Base-by-base conservation (phyloP, 2,329 filamentous ascomycete genomes). In the Pseudogymnoascus sp. region DNA sequence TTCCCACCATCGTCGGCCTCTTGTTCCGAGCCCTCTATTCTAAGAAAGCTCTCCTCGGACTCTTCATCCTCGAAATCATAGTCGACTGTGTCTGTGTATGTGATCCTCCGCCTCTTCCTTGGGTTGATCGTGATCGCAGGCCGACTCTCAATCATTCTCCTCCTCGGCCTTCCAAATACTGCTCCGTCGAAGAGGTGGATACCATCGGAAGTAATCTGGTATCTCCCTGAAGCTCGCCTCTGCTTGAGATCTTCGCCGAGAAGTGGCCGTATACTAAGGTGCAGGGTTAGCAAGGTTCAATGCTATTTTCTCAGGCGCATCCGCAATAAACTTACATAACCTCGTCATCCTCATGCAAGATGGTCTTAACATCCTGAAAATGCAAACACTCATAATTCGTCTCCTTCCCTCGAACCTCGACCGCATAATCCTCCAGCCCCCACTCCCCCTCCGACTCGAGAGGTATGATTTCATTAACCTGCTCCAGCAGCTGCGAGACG, bases 381-480 rank as follows among this genome's bases (percentile, higher is more conserved):
- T 97, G 93, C 62, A 97, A 75, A 68, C 90, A 94, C 74, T 97
- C 93, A 66, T 90, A 97, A 50, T 83, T 85, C n/a, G 81, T 81
- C 37, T 77, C 74, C 29, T 70, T 68, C 61, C 81, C 79, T 17
- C 74, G 74, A 3, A 96, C 80, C 73, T 95, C 89, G 31, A 96
- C 90, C 7, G 83, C 83, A 73, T 97, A 97, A 71, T 97, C 90
- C 69, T 97, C 92, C 3, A 96, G 76, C 0, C 90, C 91, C 90
- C 91, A 96, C 63, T 91, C 80, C 40, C 81, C 65, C 26, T 67
- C 80, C 62, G 86, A 85, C 75, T 96, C 92, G 0, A 97, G 83
- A 0, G 92, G 92, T 1, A 97, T 78, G 13, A 89, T 81, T 44
- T 89, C 84, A 74, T 95, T 92, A 66, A 97, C 79, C 64, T 90